phyloP scores from a whole-genome alignment of 805 yeast species.

The Naumovozyma castellii region DNA sequence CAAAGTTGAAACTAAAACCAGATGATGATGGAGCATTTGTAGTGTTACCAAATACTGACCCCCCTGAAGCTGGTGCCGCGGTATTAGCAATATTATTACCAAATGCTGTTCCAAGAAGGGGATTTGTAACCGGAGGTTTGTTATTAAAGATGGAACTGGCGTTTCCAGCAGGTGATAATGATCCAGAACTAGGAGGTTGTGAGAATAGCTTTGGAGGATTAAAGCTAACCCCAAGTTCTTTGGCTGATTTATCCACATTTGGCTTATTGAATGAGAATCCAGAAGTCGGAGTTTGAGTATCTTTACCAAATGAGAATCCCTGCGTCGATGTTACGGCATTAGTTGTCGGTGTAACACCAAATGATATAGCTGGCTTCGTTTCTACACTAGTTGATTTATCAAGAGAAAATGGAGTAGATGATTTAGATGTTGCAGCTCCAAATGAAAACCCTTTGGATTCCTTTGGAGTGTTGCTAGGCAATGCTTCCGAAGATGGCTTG shows the following conservation, averaged over 20 bases:
- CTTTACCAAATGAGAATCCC: constrained; percentile 1
- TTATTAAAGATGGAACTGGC: constrained; percentile 1
- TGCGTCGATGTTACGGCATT: not conserved
- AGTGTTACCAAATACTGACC: constrained; percentile 1
- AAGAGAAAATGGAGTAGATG: constrained; percentile 1
- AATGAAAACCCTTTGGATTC: not conserved
- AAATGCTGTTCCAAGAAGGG: constrained; percentile 2
- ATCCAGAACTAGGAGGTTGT: constrained; percentile 3
- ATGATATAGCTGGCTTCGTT: constrained; percentile 7
- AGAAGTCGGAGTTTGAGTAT: not conserved
- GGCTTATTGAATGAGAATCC: constrained; percentile 2
- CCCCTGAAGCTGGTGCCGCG: constrained; percentile 1
- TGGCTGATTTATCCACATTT: constrained; percentile 1
- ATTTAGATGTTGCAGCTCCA: not conserved
- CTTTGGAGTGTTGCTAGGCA: not conserved
- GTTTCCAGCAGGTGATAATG: constrained; percentile 2
- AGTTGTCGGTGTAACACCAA: constrained; percentile 3
- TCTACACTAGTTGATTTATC: not conserved
- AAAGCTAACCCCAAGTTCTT: constrained; percentile 3
- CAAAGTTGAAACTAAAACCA: not conserved
- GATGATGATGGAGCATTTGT: not conserved
- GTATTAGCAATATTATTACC: constrained; percentile 4
- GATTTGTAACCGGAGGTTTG: not conserved
- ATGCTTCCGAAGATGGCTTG: not conserved
- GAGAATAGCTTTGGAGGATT: constrained; percentile 3